A percentile compares a stretch with the other conserved stretches of the same genome.
Evolutionary conservation across 2,329 filamentous ascomycete genomes (phyloP).

Genomic region (Rhinocladiella mackenziei): DNA sequence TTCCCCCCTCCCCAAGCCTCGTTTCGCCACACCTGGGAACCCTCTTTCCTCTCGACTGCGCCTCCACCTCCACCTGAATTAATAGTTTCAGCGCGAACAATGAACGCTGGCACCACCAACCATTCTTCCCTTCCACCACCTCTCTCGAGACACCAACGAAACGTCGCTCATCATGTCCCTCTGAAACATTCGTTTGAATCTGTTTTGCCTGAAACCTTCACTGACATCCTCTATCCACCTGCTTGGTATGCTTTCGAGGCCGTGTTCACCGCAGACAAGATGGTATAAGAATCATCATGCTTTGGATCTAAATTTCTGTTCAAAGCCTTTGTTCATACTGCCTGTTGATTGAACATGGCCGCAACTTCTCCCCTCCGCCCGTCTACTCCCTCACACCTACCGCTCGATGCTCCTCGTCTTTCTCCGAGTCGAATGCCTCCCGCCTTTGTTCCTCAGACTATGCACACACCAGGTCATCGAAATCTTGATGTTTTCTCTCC

Average conservation of each 20-base stretch:
- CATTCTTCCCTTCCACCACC: background rate
- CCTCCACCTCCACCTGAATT: too few relatives aligned
- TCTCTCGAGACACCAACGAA: background rate
- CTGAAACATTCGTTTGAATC: conserved; percentile 13
- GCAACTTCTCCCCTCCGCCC: conserved; percentile 16
- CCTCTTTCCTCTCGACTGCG: too few relatives aligned
- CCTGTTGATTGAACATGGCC: conserved; percentile 8
- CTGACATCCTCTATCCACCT: too few relatives aligned
- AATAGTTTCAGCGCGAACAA: conserved; percentile 1
- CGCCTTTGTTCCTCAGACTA: conserved; percentile 3
- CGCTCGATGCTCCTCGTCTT: conserved; percentile 17
- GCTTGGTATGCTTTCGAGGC: too few relatives aligned
- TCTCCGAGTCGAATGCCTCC: conserved; percentile 21
- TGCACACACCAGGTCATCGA: conserved; percentile 44
- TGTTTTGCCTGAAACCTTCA: too few relatives aligned
- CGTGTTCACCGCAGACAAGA: too few relatives aligned
- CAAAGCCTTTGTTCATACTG: background rate
- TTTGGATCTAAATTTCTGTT: background rate
- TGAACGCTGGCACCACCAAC: conserved; percentile 1
- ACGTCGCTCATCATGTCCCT: background rate
- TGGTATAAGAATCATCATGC: too few relatives aligned
- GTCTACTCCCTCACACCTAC: conserved; percentile 13
- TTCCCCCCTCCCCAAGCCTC: too few relatives aligned
- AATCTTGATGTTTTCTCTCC: conserved; percentile 68
- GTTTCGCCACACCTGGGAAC: too few relatives aligned